Base-by-base conservation (phyloP, 2,329 filamentous ascomycete genomes). In the Sclerotinia subarctica region DNA sequence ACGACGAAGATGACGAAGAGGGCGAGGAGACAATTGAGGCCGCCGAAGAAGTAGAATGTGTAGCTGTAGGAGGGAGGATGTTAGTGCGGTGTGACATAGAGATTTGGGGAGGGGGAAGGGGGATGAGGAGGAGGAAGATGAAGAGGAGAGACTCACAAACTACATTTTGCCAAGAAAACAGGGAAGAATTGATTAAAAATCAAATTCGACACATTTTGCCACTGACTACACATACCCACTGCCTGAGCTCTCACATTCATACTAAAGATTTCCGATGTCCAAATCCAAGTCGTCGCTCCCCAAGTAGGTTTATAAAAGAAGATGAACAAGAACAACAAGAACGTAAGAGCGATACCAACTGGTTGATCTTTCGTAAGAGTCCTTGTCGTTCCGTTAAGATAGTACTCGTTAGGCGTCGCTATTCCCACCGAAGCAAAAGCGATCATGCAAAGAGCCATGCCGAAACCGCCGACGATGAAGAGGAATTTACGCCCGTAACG, bases 201-300 rank as follows among this genome's bases (percentile, higher is more conserved):
- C 68, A 84, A 83, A 77, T 90, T 89, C 76, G 87, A 87, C 64
- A 90, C 84, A 75, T 90, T 87, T 71, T 87, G 85, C 70, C 81
- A 85, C 74, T 87, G 82, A 49, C 80, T 82, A 70, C 79, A 87
- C 88, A 90, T 90, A 67, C 87, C 88, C 19, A 90, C 87, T 47
- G 88, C 88, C 76, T 90, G 88, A 6, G 88, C 86, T 68, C 88
- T 86, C n/a, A 90, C 85, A 77, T 90, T 90, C 85, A 89, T 88
- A 66, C 84, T 87, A 80, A 90, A 90, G 70, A 91, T 81, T 73
- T 90, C 88, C 5, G 86, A 83, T 0, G 88, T 90, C 85, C 86
- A 90, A 76, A 90, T 90, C 88, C 88, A 91, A 24, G 87, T 85
- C 5, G 87, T 90, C 2, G 88, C 88, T 63, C 88, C 88, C 87